Evolutionary conservation across 2,329 filamentous ascomycete species (phyloP).

Genomic region (Fusarium torreyae): DNA sequence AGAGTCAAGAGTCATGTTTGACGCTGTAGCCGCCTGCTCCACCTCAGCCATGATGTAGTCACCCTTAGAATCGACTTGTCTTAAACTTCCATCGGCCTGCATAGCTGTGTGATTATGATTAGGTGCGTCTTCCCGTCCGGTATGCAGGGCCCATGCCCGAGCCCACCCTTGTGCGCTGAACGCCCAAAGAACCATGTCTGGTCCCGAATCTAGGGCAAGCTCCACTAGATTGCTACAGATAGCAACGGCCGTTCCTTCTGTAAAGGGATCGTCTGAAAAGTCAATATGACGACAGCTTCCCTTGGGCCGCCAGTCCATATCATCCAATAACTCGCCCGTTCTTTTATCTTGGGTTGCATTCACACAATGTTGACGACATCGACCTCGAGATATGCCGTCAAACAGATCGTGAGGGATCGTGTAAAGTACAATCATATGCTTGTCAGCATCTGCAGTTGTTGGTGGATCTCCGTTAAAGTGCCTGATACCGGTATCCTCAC

Average conservation of each 20-base stretch:
- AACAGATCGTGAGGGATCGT: slow-evolving; percentile 72
- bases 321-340: slow-evolving; percentile 23
- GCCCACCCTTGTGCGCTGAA: slow-evolving; percentile 55
- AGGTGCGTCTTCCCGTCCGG: slow-evolving; percentile 37
- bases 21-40: slow-evolving; percentile 7
- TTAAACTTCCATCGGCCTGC: slow-evolving; percentile 53
- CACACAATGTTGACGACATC: slow-evolving; percentile 19
- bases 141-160: slow-evolving; percentile 53
- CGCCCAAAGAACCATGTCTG: slow-evolving; percentile 56
- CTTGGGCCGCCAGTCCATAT: slow-evolving; percentile 40
- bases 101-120: slow-evolving; percentile 42
- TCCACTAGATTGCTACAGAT: slow-evolving; percentile 53
- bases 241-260: slow-evolving; percentile 45
- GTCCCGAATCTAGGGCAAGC: slow-evolving; percentile 53
- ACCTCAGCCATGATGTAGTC: slow-evolving; percentile 51
- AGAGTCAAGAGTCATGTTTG: slow-evolving; percentile 23
- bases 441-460: slow-evolving; percentile 32
- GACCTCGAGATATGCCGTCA: slow-evolving; percentile 51
- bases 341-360: slow-evolving; percentile 15
- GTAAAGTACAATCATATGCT: slow-evolving; percentile 69
- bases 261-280: slow-evolving; percentile 33
- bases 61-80: slow-evolving; percentile 51
- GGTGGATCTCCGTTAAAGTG: slow-evolving; percentile 14
- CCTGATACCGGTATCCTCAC: slow-evolving; percentile 11
- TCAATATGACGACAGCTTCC: slow-evolving; percentile 44